Conservation (phyloP, 208 protist genomes). For the Strigomonas oncopelti region DNA sequence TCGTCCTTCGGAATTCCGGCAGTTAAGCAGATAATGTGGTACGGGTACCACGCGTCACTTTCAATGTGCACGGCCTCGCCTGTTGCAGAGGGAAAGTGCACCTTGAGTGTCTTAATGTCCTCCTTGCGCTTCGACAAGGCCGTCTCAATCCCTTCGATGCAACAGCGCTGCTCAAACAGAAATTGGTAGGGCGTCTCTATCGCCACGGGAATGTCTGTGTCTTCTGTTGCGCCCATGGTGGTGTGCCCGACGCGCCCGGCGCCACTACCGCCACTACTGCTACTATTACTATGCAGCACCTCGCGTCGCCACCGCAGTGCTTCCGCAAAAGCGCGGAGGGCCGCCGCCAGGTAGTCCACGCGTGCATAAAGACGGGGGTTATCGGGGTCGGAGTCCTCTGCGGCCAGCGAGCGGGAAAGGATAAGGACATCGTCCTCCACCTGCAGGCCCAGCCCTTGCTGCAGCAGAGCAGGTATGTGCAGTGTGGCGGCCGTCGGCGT, state of each 20-base stretch:
- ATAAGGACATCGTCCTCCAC: slow-evolving; percentile 62
- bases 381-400: too few species aligned
- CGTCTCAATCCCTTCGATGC: slow-evolving; percentile 21
- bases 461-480: slow-evolving; percentile 9
- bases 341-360: slow-evolving; percentile 11
- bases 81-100: neutral
- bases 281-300: neutral
- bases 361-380: slow-evolving; percentile 2
- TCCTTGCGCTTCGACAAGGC: slow-evolving; percentile 13
- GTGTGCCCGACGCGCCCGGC: too few species aligned
- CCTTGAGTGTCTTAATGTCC: slow-evolving; percentile 13
- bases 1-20: slow-evolving; percentile 51
- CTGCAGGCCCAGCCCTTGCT: slow-evolving; percentile 39
- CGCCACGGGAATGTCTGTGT: neutral
- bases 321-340: slow-evolving; percentile 1
- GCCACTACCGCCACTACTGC: too few species aligned
- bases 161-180: slow-evolving; percentile 39
- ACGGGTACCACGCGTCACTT: slow-evolving; percentile 38
- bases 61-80: neutral
- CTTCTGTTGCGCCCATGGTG: neutral
- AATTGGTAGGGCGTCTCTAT: slow-evolving; percentile 23
- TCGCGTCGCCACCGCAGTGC: neutral
- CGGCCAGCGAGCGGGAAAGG: slow-evolving; percentile 6
- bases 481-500: slow-evolving; percentile 12
- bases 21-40: slow-evolving; percentile 38